A percentile compares a stretch with the other conserved stretches of the same genome.
Conservation (phyloP, 139 green algal species). For the Ettlia oleoabundans region DNA sequence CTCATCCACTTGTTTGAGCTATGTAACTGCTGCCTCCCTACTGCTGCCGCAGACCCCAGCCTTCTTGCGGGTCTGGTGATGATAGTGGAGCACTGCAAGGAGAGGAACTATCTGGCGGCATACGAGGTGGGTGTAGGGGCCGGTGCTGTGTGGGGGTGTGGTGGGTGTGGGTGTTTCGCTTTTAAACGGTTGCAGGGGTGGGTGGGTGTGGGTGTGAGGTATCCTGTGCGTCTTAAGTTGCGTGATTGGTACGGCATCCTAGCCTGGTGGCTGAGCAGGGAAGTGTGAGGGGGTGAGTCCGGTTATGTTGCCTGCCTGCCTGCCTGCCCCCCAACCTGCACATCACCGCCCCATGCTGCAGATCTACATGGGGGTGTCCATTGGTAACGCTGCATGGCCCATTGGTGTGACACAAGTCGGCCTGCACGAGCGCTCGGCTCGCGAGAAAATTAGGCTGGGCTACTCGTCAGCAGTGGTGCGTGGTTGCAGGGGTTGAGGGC, state of each 20-base stretch:
- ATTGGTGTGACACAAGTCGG: slow-evolving; percentile 93
- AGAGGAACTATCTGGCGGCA: slow-evolving; percentile 94
- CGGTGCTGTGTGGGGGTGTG: background rate
- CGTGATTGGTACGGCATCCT: too few species aligned
- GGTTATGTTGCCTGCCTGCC: too few species aligned
- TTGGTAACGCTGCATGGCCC: slow-evolving; percentile 97
- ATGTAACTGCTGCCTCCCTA: too few species aligned
- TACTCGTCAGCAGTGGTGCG: slow-evolving; percentile 6
- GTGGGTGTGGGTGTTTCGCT: background rate
- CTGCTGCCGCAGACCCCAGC: slow-evolving; percentile 39
- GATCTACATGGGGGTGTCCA: slow-evolving; percentile 94
- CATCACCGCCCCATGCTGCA: background rate
- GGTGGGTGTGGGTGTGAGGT: background rate
- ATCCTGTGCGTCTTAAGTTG: too few species aligned
- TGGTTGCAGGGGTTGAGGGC: background rate
- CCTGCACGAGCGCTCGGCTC: slow-evolving; percentile 92
- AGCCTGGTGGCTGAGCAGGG: too few species aligned
- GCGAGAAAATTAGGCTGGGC: slow-evolving; percentile 92
- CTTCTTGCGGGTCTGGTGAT: slow-evolving; percentile 63
- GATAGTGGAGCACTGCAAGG: slow-evolving; percentile 71
- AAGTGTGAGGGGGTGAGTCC: too few species aligned
- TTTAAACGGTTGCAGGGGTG: too few species aligned
- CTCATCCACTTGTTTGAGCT: too few species aligned
- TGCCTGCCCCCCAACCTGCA: background rate
- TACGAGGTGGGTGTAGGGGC: slow-evolving; percentile 68